A percentile compares a stretch with the other conserved stretches of the same genome.
phyloP scores from a whole-genome alignment of 2,329 filamentous ascomycete genomes.

The Cytospora piceicola region DNA sequence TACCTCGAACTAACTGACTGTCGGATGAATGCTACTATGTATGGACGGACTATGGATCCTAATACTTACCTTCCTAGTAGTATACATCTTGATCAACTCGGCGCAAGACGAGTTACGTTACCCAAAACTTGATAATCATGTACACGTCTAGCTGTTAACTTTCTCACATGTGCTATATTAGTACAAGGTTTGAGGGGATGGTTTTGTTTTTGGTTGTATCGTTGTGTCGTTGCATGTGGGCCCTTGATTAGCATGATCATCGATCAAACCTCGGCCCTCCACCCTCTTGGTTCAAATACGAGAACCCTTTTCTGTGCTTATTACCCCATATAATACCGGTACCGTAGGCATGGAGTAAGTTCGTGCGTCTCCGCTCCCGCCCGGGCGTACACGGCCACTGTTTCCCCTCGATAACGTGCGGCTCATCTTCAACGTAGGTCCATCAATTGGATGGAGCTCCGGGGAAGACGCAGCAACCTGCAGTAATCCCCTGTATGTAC shows the following conservation, averaged over 20 bases:
- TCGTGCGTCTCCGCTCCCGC: too few species aligned
- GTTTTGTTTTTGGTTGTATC: background rate
- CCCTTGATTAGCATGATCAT: background rate
- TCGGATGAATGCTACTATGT: background rate
- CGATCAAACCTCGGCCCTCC: background rate
- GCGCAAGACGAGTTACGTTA: background rate
- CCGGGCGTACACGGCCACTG: too few species aligned
- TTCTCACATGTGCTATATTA: background rate
- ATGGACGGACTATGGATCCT: too few species aligned
- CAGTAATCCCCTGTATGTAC: too few species aligned
- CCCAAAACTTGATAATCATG: background rate
- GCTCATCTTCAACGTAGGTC: too few species aligned
- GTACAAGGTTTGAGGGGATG: background rate
- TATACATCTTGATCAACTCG: background rate
- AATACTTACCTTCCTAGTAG: too few species aligned
- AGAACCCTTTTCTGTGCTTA: background rate
- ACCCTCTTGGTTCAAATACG: background rate
- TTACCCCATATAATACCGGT: background rate
- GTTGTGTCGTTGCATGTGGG: background rate
- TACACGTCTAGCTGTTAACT: background rate
- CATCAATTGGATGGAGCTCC: too few species aligned
- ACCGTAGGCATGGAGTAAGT: too few species aligned
- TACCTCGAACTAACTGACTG: background rate
- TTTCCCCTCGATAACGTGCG: too few species aligned
- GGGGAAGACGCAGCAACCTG: too few species aligned